phyloP scores from a whole-genome alignment of 2,329 filamentous ascomycete species.

The Penicillium italicum region DNA sequence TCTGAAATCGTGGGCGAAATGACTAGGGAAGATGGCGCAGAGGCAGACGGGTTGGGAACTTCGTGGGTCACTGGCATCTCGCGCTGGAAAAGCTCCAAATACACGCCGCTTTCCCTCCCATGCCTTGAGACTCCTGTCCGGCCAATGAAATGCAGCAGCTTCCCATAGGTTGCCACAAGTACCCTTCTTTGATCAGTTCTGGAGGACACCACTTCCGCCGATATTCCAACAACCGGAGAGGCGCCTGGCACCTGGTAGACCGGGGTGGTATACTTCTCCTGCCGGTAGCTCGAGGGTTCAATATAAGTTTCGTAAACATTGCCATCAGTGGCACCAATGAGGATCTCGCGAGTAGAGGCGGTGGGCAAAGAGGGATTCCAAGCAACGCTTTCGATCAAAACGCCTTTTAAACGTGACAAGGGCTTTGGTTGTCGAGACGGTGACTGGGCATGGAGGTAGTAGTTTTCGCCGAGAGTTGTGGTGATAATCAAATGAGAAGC shows the following conservation, averaged over 20 bases:
- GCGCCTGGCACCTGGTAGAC: slow-evolving; percentile 80
- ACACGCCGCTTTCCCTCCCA: slow-evolving; percentile 77
- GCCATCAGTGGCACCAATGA: slow-evolving; percentile 87
- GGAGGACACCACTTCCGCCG: slow-evolving; percentile 70
- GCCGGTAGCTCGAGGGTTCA: slow-evolving; percentile 85
- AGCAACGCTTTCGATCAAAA: slow-evolving; percentile 81
- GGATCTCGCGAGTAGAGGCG: slow-evolving; percentile 88
- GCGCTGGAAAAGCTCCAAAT: slow-evolving; percentile 79
- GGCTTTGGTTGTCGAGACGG: slow-evolving; percentile 71
- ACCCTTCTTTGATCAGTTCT: slow-evolving; percentile 70
- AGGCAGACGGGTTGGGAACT: slow-evolving; percentile 56
- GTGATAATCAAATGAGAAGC: slow-evolving; percentile 91
- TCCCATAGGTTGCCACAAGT: slow-evolving; percentile 72
- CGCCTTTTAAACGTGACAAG: slow-evolving; percentile 76
- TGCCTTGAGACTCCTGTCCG: slow-evolving; percentile 61
- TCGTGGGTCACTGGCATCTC: slow-evolving; percentile 78
- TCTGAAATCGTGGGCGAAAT: slow-evolving; percentile 72
- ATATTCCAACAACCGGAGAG: slow-evolving; percentile 73
- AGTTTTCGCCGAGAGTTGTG: slow-evolving; percentile 90
- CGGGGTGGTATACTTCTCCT: slow-evolving; percentile 85
- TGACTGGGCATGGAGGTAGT: slow-evolving; percentile 91
- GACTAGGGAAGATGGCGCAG: slow-evolving; percentile 63
- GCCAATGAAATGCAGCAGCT: slow-evolving; percentile 76
- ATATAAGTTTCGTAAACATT: slow-evolving; percentile 94
- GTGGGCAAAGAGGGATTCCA: slow-evolving; percentile 95